A percentile compares a stretch with the other conserved stretches of the same genome.
phyloP scores from a whole-genome alignment of 441 rosid species.

The Jatropha podagrica region DNA sequence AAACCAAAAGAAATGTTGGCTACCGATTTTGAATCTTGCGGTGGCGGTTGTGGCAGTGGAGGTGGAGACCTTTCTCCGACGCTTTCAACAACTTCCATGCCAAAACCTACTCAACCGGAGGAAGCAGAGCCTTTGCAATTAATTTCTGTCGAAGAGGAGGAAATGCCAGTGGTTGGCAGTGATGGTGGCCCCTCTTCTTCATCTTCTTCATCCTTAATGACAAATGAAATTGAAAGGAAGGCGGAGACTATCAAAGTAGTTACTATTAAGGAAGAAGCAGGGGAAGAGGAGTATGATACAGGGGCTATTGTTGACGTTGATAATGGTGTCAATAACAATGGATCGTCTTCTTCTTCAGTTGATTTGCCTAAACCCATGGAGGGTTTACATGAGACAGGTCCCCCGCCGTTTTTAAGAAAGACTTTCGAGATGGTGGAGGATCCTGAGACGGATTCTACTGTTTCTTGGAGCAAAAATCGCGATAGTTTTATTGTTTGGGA shows the following conservation, averaged over 20 bases:
- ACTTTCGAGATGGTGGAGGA: conserved; percentile 70
- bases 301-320: not conserved
- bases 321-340: not conserved
- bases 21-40: not conserved
- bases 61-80: conserved; percentile 1
- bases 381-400: conserved; percentile 49
- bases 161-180: not conserved
- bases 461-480: conserved; percentile 59
- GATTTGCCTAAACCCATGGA: conserved; percentile 46
- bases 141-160: not conserved
- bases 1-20: conserved; percentile 4
- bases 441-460: conserved; percentile 42
- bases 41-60: not conserved
- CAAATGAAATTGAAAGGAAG: not conserved
- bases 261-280: conserved; percentile 20
- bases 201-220: conserved; percentile 8
- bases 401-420: conserved; percentile 66
- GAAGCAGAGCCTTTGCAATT: not conserved
- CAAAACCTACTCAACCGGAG: not conserved
- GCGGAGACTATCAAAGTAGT: conserved; percentile 5
- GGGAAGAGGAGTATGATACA: conserved; percentile 8
- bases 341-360: conserved; percentile 32
- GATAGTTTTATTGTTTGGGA: conserved; percentile 73
- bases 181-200: conserved; percentile 8
- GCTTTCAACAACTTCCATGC: not conserved